Conservation (phyloP, 2,329 filamentous ascomycete species). For the Nemania bipapillata region DNA sequence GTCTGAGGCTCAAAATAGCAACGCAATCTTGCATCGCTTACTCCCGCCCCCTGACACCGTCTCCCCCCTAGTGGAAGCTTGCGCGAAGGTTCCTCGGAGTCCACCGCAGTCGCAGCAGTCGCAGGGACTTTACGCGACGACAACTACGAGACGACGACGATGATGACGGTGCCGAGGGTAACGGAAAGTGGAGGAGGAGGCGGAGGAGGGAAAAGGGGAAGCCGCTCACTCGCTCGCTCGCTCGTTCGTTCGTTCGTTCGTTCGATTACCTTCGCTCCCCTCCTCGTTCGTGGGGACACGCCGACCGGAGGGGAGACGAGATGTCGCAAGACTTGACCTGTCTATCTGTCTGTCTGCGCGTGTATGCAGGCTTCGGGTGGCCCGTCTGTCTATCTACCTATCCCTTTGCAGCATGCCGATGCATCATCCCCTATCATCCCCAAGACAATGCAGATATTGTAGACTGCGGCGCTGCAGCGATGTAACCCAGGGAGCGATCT, state of each 20-base stretch:
- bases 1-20: conserved; percentile 38
- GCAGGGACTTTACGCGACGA: too few relatives aligned
- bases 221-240: too few relatives aligned
- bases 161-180: conserved; percentile 2
- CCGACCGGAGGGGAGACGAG: conserved; percentile 15
- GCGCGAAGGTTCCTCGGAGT: conserved; percentile 24
- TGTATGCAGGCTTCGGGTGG: conserved; percentile 30
- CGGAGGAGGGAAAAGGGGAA: neutral
- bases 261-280: too few relatives aligned
- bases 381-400: conserved; percentile 22
- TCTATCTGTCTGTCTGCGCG: conserved; percentile 7
- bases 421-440: conserved; percentile 16
- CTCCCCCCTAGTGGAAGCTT: conserved; percentile 20
- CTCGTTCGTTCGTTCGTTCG: neutral
- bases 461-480: neutral
- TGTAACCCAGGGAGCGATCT: conserved; percentile 4
- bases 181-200: conserved; percentile 11
- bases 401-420: conserved; percentile 26
- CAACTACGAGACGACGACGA: conserved; percentile 24
- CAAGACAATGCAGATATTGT: conserved; percentile 19
- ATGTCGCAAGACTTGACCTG: neutral
- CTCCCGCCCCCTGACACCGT: conserved; percentile 43
- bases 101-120: too few relatives aligned
- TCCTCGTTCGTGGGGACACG: conserved; percentile 24
- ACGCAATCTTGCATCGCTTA: conserved; percentile 43